These are phyloP conservation scores for Kluyveromyces siamensis DNA, from an alignment of 805 yeast species.

Conservation along the genomic window DNA sequence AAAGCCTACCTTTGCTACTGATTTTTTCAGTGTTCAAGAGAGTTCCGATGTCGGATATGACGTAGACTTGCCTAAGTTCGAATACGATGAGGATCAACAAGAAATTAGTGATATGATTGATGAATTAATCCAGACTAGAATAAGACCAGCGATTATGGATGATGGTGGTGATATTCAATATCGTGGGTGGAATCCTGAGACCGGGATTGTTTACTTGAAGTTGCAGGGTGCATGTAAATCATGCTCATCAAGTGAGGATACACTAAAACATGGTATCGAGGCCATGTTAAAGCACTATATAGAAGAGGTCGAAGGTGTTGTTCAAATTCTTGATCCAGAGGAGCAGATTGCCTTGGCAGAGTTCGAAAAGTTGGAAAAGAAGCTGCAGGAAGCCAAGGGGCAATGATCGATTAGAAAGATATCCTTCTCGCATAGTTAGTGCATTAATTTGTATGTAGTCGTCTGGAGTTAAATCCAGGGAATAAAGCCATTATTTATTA, in stretches of 20 bases:
- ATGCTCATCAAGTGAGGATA: slow-evolving; percentile 84
- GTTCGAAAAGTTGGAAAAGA: slow-evolving; percentile 73
- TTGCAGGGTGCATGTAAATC: slow-evolving; percentile 94
- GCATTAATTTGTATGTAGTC: not conserved
- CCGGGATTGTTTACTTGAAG: slow-evolving; percentile 81
- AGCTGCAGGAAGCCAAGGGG: slow-evolving; percentile 26
- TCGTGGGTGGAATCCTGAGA: slow-evolving; percentile 73
- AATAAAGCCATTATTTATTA: not conserved
- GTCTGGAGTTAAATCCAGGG: not conserved
- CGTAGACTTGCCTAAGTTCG: slow-evolving; percentile 22
- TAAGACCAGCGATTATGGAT: slow-evolving; percentile 95
- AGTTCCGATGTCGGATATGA: slow-evolving; percentile 33
- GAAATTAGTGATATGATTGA: slow-evolving; percentile 86
- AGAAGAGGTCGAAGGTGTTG: slow-evolving; percentile 86
- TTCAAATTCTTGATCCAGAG: slow-evolving; percentile 79
- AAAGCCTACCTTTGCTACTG: slow-evolving; percentile 16
- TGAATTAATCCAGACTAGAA: slow-evolving; percentile 86
- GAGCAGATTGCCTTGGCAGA: slow-evolving; percentile 67
- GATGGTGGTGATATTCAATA: slow-evolving; percentile 97
- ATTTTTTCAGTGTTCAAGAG: slow-evolving; percentile 23
- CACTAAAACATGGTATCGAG: slow-evolving; percentile 91
- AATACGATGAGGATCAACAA: slow-evolving; percentile 49
- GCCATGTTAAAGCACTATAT: slow-evolving; percentile 96
- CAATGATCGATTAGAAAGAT: not conserved
- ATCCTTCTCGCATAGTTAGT: not conserved